A percentile compares a stretch with the other conserved stretches of the same genome.
phyloP scores from a whole-genome alignment of 306 rosid species.

The Carpinus viminea region DNA sequence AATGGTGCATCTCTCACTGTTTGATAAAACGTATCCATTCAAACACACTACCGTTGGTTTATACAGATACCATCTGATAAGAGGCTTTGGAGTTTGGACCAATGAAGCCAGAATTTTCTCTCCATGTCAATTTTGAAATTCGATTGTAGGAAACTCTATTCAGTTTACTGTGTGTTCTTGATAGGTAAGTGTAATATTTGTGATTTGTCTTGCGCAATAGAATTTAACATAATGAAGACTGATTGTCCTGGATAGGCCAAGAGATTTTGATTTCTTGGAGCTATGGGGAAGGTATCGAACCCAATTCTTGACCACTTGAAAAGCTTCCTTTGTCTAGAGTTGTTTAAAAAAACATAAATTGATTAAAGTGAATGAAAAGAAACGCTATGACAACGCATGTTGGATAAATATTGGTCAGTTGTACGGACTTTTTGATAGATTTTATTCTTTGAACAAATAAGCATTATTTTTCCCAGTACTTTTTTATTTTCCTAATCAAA shows the following conservation, averaged over 20 bases:
- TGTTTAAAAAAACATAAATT: too few species aligned
- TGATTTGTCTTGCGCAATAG: background rate
- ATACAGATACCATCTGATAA: background rate
- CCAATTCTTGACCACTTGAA: background rate
- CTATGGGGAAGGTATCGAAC: background rate
- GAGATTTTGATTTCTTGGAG: background rate
- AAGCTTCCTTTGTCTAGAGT: background rate
- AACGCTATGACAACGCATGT: too few species aligned
- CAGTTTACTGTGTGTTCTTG: background rate
- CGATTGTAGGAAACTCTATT: background rate
- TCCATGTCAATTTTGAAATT: background rate
- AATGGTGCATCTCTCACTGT: conserved; percentile 93
- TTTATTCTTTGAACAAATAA: too few species aligned
- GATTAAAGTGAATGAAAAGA: too few species aligned
- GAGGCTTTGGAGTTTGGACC: background rate
- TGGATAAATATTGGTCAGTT: too few species aligned
- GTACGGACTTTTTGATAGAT: too few species aligned
- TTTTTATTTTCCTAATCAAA: too few species aligned
- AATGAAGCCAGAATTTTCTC: background rate
- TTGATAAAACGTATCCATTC: conserved; percentile 28
- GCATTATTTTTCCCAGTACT: too few species aligned
- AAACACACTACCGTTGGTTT: background rate
- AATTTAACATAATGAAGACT: background rate
- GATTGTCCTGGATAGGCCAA: background rate
- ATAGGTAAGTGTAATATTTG: background rate